A percentile compares a stretch with the other conserved stretches of the same genome.
These are phyloP conservation scores for Mycena belliarum DNA, from an alignment of 768 basidiomycete species.

Conservation along the genomic window DNA sequence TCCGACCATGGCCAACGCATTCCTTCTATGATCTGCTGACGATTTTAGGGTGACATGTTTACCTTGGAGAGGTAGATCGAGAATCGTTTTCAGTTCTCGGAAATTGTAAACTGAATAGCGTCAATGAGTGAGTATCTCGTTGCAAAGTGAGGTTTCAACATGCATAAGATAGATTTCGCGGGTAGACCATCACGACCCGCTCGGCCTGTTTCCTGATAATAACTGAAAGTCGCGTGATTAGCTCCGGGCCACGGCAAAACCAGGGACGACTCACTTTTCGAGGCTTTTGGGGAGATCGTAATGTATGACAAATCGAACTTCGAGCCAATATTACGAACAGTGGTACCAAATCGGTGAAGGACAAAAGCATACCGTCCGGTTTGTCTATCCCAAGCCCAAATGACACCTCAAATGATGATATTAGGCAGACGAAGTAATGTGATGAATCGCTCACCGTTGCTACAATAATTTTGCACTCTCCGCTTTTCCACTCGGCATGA, in stretches of 20 bases:
- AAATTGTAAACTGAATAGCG: constrained; percentile 4
- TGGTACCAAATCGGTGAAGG: no score
- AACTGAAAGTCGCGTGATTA: neutral
- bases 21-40: no score
- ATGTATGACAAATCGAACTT: constrained; percentile 9
- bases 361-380: constrained; percentile 38
- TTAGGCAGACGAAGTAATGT: neutral
- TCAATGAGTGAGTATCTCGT: neutral
- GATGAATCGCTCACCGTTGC: constrained; percentile 1
- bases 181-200: constrained; percentile 9
- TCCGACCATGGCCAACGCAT: no score
- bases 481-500: neutral
- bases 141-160: neutral
- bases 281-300: neutral
- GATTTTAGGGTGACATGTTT: neutral
- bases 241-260: neutral
- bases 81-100: neutral
- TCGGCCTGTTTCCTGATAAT: constrained; percentile 9
- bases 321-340: no score
- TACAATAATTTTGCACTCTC: neutral
- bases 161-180: neutral
- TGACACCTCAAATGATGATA: constrained; percentile 45
- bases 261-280: neutral
- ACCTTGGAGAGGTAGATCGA: neutral
- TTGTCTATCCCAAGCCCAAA: constrained; percentile 82